Percentiles rank a stretch among this genome's conserved stretches.
Evolutionary conservation across 257 asterid genomes (phyloP).

Genomic region (Solanum sejunctum): DNA sequence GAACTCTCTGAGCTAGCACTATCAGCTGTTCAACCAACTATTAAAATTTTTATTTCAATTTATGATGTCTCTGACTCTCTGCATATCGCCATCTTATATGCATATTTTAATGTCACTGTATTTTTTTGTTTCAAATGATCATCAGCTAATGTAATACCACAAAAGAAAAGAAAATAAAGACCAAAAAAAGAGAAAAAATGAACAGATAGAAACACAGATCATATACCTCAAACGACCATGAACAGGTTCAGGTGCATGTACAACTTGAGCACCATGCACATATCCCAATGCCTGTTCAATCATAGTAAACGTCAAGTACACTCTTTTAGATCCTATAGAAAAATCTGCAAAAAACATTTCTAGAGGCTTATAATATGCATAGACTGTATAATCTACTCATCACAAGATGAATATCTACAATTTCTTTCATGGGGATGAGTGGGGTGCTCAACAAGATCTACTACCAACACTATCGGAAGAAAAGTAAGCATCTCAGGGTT

Average conservation of each 20-base stretch:
- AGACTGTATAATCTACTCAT: background rate
- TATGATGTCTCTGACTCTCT: background rate
- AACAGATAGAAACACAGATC: background rate
- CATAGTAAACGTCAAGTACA: background rate
- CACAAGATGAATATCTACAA: background rate
- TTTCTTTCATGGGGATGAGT: background rate
- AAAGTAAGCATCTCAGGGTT: background rate
- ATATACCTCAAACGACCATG: conserved; percentile 92
- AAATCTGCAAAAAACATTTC: background rate
- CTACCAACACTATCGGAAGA: background rate
- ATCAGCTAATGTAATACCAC: background rate
- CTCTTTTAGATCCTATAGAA: background rate
- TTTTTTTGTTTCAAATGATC: background rate
- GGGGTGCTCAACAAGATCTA: background rate
- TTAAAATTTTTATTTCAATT: background rate
- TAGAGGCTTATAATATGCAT: background rate
- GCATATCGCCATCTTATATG: background rate
- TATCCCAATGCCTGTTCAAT: conserved; percentile 75
- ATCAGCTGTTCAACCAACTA: background rate
- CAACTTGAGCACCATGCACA: conserved; percentile 84
- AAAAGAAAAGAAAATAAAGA: background rate
- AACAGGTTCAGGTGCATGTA: conserved; percentile 78
- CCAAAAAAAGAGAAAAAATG: background rate
- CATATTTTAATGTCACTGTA: background rate
- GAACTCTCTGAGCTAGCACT: background rate